Evolutionary conservation across 805 yeast genomes (phyloP), one percentile per base, ranked within the genome.

Genomic region (Blastobotrys mokoenaii): DNA sequence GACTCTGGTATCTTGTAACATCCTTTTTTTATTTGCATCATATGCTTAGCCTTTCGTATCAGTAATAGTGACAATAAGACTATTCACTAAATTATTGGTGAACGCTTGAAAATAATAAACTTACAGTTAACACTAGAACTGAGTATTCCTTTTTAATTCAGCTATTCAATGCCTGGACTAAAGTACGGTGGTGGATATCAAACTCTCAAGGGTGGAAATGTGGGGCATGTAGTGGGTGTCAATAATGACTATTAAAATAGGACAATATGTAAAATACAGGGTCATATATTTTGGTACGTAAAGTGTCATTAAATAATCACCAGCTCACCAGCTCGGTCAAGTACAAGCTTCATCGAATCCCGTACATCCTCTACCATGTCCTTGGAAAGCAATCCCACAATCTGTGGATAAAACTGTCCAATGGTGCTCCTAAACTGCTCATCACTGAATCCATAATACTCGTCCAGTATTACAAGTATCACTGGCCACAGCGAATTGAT

Each of bases 401-500:
- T 50, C 29, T 54, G 57, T 10, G 58, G 57, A 45, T 64, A 63
- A 29, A 63, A 54, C 29, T 45, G 52, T 30, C 46, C 53, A 5
- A 56, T 53, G 25, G 57, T 59, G 29, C 50, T 50, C n/a, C 50
- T 51, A 44, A 64, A 62, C 40, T 64, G 63, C 10, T 47, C 48
- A 32, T 51, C 84, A 54, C 83, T 84, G 52, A 93, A 73, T 57
- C 80, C 84, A 40, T 78, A 76, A 57, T 81, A 82, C 2, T 95
- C 96, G 60, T 84, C 88, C 51, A 82, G 68, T 18, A 93, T 83
- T 60, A 84, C 95, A 30, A 85, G 82, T 34, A 90, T 87, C 15
- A 93, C 97, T 0, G 97, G 97, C 56, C 84, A 74, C 94, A 97
- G 83, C 2, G 94, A 81, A 14, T 76, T 71, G 38, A 90, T 79